Evolutionary conservation across 306 rosid species (phyloP).

Genomic region (Gastrolobium bilobum): DNA sequence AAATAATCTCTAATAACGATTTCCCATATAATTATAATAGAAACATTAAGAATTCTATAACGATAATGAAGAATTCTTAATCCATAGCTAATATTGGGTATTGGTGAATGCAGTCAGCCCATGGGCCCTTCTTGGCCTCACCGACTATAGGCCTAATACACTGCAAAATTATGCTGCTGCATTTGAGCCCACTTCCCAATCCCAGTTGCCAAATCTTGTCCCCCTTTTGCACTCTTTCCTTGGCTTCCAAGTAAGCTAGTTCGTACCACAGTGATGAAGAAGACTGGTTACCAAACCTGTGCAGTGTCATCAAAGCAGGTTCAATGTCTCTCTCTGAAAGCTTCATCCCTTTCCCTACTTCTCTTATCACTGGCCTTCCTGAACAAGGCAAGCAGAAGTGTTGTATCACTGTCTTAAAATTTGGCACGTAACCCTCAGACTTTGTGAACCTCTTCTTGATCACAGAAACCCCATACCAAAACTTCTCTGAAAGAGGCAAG

Average conservation of each 20-base stretch:
- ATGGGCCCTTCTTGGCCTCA: constrained; percentile 66
- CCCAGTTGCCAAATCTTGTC: constrained; percentile 78
- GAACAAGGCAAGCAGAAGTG: constrained; percentile 86
- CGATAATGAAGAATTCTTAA: neutral
- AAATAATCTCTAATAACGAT: neutral
- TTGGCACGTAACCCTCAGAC: constrained; percentile 63
- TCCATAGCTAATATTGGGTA: constrained; percentile 59
- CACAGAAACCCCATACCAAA: constrained; percentile 51
- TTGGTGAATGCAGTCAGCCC: constrained; percentile 68
- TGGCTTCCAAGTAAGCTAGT: constrained; percentile 87
- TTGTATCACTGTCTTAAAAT: constrained; percentile 70
- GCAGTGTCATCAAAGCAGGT: constrained; percentile 78
- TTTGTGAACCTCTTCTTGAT: constrained; percentile 52
- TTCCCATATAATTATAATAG: no score
- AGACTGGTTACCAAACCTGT: constrained; percentile 91
- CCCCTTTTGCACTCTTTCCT: constrained; percentile 66
- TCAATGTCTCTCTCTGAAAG: constrained; percentile 73
- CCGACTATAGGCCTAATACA: constrained; percentile 60
- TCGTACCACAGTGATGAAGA: constrained; percentile 88
- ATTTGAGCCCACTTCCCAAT: constrained; percentile 89
- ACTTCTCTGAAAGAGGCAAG: constrained; percentile 65
- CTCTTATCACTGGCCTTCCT: constrained; percentile 69
- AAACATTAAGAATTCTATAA: neutral
- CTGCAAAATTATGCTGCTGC: constrained; percentile 66
- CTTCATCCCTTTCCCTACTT: constrained; percentile 71